Conservation (phyloP, 2,329 filamentous ascomycete genomes). For the Colletotrichum siamense region DNA sequence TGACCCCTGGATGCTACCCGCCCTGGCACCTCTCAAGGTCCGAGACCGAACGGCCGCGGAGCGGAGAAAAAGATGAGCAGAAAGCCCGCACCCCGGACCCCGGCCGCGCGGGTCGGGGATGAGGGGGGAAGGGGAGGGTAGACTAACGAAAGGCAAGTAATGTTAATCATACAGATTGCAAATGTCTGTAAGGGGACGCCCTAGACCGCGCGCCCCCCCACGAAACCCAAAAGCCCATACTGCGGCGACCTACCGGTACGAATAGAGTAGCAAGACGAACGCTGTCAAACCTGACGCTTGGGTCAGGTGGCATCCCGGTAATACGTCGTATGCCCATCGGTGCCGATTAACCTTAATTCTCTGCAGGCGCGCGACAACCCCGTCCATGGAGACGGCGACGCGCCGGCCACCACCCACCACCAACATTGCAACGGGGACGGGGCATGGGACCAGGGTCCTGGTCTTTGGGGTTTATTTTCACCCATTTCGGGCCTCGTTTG, state of each 20-base stretch:
- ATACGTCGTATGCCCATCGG: neutral
- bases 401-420: neutral
- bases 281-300: neutral
- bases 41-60: neutral
- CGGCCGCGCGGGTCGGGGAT: neutral
- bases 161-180: neutral
- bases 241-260: neutral
- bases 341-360: conserved; percentile 10
- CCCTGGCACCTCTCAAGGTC: neutral
- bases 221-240: neutral
- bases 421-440: neutral
- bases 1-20: neutral
- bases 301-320: neutral
- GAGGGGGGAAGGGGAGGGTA: neutral
- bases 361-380: neutral
- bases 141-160: neutral
- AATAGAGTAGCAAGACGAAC: neutral
- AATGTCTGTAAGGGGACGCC: neutral
- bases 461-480: neutral
- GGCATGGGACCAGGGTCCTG: neutral
- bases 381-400: neutral
- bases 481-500: neutral
- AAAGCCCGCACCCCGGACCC: neutral
- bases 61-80: neutral
- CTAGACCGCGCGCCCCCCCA: neutral